Evolutionary conservation across 331 rosid species (phyloP).

Genomic region (Spiraea crenata): DNA sequence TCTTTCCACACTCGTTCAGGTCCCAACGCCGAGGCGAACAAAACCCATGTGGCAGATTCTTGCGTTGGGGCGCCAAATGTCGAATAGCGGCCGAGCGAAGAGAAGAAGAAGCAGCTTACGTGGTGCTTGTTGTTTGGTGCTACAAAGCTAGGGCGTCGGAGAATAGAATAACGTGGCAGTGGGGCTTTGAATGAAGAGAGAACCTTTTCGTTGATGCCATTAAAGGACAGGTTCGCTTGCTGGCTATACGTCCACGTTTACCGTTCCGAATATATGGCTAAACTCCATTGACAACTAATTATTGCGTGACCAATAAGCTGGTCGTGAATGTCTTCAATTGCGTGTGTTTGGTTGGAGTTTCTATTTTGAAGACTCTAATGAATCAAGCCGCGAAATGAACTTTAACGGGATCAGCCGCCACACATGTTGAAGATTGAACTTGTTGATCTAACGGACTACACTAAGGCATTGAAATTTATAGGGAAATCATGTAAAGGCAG

Average conservation of each 20-base stretch:
- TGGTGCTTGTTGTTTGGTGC: neutral
- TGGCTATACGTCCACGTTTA: conserved; percentile 30
- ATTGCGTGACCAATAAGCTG: neutral
- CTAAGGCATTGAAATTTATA: no score
- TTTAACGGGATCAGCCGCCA: no score
- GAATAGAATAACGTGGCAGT: conserved; percentile 11
- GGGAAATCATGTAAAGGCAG: no score
- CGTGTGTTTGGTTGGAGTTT: neutral
- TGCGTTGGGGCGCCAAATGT: neutral
- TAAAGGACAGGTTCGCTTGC: conserved; percentile 2
- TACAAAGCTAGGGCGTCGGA: neutral
- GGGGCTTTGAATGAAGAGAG: neutral
- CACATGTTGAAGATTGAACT: no score
- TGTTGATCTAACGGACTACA: no score
- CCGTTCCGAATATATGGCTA: conserved; percentile 25
- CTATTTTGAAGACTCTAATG: no score
- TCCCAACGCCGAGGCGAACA: neutral
- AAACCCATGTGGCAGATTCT: conserved; percentile 2
- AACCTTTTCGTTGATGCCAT: conserved; percentile 7
- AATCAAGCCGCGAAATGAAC: no score
- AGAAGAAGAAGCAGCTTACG: neutral
- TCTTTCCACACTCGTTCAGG: neutral
- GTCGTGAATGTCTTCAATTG: neutral
- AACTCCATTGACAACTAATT: neutral
- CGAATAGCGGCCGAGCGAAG: conserved; percentile 3